Percentiles rank a stretch among this genome's conserved stretches.
Conservation (phyloP, 2,329 filamentous ascomycete species). For the Ceratocystis albifundus region DNA sequence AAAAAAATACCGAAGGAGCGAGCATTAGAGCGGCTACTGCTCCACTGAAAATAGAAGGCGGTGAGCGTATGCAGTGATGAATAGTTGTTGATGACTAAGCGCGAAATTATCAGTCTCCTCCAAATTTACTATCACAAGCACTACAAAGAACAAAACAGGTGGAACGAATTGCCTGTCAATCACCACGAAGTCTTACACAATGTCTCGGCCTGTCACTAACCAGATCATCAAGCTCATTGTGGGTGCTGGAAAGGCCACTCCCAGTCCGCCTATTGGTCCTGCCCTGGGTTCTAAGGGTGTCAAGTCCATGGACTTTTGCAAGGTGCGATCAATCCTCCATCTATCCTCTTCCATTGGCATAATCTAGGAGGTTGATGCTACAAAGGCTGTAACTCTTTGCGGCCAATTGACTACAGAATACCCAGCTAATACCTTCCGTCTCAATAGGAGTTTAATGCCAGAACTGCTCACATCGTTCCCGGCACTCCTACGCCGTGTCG, state of each 20-base stretch:
- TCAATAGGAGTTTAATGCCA: constrained; percentile 83
- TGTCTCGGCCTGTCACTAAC: constrained; percentile 47
- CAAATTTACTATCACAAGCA: constrained; percentile 21
- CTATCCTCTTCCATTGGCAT: background rate
- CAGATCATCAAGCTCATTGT: constrained; percentile 95
- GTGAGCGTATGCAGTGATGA: background rate
- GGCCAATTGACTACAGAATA: background rate
- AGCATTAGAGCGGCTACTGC: background rate
- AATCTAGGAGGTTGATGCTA: background rate
- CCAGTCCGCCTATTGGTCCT: constrained; percentile 90
- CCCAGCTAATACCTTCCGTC: constrained; percentile 15
- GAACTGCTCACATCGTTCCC: constrained; percentile 69
- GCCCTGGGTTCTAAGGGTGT: constrained; percentile 94
- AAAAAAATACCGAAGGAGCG: constrained; percentile 18
- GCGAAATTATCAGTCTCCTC: background rate
- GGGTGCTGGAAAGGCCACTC: constrained; percentile 86
- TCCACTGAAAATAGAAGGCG: constrained; percentile 17
- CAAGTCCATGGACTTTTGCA: constrained; percentile 99
- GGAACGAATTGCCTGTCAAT: background rate
- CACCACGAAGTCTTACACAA: constrained; percentile 27
- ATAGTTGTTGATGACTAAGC: constrained; percentile 18
- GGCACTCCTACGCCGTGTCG: constrained; percentile 84
- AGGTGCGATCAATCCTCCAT: constrained; percentile 43
- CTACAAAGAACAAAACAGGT: background rate
- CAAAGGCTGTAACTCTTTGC: background rate